phyloP scores from a whole-genome alignment of 768 basidiomycete species.

The Hebeloma cylindrosporum region DNA sequence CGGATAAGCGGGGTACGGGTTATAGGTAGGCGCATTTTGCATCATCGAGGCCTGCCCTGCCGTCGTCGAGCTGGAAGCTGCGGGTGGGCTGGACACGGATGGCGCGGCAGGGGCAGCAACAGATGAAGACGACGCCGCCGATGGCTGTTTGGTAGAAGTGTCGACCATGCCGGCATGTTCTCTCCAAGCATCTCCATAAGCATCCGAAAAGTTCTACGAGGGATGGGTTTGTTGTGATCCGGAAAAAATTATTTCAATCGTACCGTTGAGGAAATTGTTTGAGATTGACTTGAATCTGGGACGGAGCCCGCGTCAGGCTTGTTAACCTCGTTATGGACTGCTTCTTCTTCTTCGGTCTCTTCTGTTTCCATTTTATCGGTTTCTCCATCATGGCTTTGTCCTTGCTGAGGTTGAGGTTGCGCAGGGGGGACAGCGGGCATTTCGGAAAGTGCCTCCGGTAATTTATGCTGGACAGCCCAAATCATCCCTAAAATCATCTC shows the following conservation, averaged over 20 bases:
- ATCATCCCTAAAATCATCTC: slow-evolving; percentile 63
- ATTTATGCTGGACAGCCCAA: slow-evolving; percentile 55
- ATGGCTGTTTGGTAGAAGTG: slow-evolving; percentile 15
- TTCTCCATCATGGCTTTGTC: slow-evolving; percentile 8
- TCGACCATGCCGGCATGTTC: slow-evolving; percentile 46
- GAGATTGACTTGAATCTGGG: slow-evolving; percentile 1
- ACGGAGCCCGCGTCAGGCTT: slow-evolving; percentile 3
- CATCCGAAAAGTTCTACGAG: slow-evolving; percentile 45
- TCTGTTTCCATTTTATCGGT: slow-evolving; percentile 32
- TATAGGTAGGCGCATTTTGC: slow-evolving; percentile 20
- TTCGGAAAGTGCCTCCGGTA: slow-evolving; percentile 29
- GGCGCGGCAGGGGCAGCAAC: not conserved
- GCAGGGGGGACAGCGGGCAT: not conserved
- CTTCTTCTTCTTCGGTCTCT: slow-evolving; percentile 20
- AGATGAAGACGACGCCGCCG: slow-evolving; percentile 11
- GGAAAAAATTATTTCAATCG: not conserved
- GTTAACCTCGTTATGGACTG: slow-evolving; percentile 2
- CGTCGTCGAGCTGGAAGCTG: slow-evolving; percentile 17
- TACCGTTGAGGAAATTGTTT: slow-evolving; percentile 16
- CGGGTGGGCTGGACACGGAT: slow-evolving; percentile 16
- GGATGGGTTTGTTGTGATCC: slow-evolving; percentile 12
- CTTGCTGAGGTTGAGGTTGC: slow-evolving; percentile 5
- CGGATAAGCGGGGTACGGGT: slow-evolving; percentile 27
- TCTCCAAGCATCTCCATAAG: slow-evolving; percentile 63
- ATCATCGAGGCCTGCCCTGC: slow-evolving; percentile 15